Conservation (phyloP, 306 rosid genomes). For the Pueraria montana region DNA sequence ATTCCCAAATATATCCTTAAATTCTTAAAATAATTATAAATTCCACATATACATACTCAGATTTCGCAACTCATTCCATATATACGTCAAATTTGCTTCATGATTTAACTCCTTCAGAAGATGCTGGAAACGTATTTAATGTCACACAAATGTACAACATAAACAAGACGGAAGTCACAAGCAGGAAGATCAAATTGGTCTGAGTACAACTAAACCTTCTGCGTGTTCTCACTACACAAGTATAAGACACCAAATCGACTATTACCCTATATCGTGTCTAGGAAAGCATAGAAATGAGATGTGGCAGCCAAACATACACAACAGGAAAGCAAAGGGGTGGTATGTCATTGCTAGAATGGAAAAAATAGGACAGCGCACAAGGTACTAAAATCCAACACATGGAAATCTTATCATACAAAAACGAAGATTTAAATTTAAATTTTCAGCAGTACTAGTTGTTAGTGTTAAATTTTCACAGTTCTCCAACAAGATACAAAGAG, state of each 20-base stretch:
- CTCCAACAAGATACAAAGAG: conserved; percentile 10
- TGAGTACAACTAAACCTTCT: background rate
- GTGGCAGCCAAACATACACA: conserved; percentile 13
- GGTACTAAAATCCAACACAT: conserved; percentile 28
- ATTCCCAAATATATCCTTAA: background rate
- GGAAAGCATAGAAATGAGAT: background rate
- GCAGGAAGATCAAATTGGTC: background rate
- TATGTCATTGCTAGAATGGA: background rate
- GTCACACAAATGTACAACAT: background rate
- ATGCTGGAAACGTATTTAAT: background rate
- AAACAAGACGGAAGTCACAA: background rate
- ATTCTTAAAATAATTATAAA: background rate
- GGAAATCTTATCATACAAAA: conserved; percentile 22
- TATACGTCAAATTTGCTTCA: background rate
- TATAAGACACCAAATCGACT: background rate
- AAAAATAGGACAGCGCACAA: background rate
- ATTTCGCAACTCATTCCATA: background rate
- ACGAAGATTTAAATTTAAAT: background rate
- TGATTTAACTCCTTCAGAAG: background rate
- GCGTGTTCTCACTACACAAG: background rate
- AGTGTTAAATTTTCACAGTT: conserved; percentile 1
- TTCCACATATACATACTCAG: background rate
- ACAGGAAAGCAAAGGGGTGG: background rate
- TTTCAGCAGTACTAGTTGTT: background rate
- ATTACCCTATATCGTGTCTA: background rate